Evolutionary conservation across 2,329 filamentous ascomycete species (phyloP).

Genomic region (Macrophomina phaseolina): DNA sequence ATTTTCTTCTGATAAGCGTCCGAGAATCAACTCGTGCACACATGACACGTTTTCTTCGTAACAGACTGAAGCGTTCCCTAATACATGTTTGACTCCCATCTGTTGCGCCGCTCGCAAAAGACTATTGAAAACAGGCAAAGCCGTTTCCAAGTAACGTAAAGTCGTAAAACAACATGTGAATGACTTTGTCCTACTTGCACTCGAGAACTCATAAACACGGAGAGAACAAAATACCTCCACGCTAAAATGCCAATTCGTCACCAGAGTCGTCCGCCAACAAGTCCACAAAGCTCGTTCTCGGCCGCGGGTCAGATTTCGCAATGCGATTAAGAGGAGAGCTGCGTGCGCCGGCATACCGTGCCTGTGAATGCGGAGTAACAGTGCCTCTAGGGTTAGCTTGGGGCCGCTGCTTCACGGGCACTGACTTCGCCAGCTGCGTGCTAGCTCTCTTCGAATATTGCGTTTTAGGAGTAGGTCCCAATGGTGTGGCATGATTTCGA

Average conservation of each 20-base stretch:
- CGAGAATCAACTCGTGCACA: no score
- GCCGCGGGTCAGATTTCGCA: not conserved
- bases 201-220: not conserved
- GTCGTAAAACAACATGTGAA: no score
- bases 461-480: not conserved
- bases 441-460: not conserved
- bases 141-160: no score
- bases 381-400: not conserved
- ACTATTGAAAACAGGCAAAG: no score
- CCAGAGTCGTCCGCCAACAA: conserved; percentile 11
- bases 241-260: conserved; percentile 6
- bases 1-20: no score
- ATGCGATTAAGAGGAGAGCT: conserved; percentile 5
- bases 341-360: not conserved
- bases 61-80: no score
- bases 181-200: no score
- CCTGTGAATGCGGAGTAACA: not conserved
- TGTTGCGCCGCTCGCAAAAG: no score
- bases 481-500: no score
- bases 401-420: not conserved
- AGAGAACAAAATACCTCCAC: not conserved
- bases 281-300: not conserved
- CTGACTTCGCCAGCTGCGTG: not conserved
- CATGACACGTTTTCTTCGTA: no score
- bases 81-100: no score